phyloP scores from a whole-genome alignment of 164 flowering plant genomes.

The Buxus sempervirens region DNA sequence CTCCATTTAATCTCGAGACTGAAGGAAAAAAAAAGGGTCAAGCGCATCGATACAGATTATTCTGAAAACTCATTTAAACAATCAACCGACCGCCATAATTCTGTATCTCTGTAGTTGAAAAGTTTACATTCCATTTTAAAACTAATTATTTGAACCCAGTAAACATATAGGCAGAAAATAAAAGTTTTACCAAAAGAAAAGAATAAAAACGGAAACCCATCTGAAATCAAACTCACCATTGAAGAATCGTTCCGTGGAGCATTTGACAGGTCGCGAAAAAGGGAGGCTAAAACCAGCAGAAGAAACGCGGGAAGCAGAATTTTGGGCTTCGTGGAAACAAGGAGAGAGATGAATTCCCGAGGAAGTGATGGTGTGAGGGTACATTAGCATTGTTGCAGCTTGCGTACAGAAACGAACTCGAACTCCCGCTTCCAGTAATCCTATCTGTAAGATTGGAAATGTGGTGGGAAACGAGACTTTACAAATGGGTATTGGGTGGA shows the following conservation, averaged over 20 bases:
- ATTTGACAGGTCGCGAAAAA: slow-evolving; percentile 1
- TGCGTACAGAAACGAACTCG: too few species aligned
- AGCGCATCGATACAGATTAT: background rate
- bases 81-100: background rate
- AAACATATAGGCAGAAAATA: background rate
- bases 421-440: too few species aligned
- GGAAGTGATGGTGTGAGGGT: background rate
- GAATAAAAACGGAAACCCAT: background rate
- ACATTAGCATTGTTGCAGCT: background rate
- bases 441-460: too few species aligned
- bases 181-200: background rate
- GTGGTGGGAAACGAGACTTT: too few species aligned
- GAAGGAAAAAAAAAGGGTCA: background rate
- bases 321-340: slow-evolving; percentile 8
- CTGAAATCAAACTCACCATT: slow-evolving; percentile 6
- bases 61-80: background rate
- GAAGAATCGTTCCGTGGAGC: background rate
- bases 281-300: slow-evolving; percentile 1
- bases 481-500: too few species aligned
- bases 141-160: background rate
- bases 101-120: background rate
- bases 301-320: slow-evolving; percentile 3
- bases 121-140: background rate
- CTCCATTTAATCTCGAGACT: slow-evolving; percentile 7
- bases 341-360: background rate